Evolutionary conservation across 345 rosid genomes (phyloP).

Genomic region (Sonneratia caseolaris): DNA sequence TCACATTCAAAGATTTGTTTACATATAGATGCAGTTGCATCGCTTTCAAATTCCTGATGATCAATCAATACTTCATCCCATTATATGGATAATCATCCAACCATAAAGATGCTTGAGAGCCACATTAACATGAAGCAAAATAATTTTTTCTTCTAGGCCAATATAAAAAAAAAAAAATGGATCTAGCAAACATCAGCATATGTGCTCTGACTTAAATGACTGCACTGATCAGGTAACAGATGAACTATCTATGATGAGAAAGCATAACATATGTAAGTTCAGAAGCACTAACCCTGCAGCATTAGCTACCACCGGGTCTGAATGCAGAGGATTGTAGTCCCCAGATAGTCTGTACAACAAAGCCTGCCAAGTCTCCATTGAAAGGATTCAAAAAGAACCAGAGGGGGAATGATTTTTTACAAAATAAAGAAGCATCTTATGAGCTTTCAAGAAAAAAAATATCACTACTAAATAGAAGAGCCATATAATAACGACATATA

Average conservation of each 20-base stretch:
- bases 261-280: slow-evolving; percentile 1
- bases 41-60: neutral
- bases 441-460: neutral
- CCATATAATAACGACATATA: neutral
- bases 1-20: neutral
- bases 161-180: neutral
- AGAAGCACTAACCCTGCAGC: slow-evolving; percentile 59
- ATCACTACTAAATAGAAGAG: neutral
- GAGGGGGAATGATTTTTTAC: slow-evolving; percentile 3
- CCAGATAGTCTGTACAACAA: slow-evolving; percentile 87
- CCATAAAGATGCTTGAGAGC: neutral
- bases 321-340: slow-evolving; percentile 90
- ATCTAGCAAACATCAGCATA: neutral
- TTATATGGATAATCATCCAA: neutral
- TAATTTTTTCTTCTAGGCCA: neutral
- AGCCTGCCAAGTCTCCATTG: slow-evolving; percentile 48
- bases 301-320: slow-evolving; percentile 73
- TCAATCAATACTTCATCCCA: neutral
- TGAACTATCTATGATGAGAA: neutral
- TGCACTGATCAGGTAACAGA: neutral
- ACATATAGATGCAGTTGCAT: neutral
- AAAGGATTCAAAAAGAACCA: slow-evolving; percentile 10
- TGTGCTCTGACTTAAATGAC: neutral
- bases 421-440: neutral
- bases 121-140: neutral